Evolutionary conservation across 2,329 filamentous ascomycete genomes (phyloP).

Genomic region (Ambrosiella cleistominuta): DNA sequence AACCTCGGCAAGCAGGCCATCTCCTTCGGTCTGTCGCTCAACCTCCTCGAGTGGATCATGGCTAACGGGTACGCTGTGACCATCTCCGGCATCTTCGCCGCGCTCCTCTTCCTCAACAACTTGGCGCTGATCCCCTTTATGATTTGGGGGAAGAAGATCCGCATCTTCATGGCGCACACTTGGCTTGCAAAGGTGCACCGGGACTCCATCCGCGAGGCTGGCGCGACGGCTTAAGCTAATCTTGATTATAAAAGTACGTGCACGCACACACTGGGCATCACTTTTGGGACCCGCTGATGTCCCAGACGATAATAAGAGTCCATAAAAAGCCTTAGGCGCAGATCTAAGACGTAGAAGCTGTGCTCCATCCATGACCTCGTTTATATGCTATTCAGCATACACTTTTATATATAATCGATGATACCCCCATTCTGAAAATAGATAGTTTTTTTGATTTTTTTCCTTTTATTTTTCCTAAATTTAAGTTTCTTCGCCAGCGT

Average conservation of each 20-base stretch:
- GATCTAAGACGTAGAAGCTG: conserved; percentile 12
- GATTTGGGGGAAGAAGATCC: conserved; percentile 32
- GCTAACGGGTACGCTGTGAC: conserved; percentile 31
- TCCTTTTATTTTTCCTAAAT: not conserved
- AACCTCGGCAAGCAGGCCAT: conserved; percentile 40
- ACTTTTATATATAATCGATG: conserved; percentile 6
- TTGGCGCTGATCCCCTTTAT: conserved; percentile 31
- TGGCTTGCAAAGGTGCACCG: conserved; percentile 31
- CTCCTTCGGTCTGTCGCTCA: conserved; percentile 33
- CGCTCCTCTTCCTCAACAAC: conserved; percentile 32
- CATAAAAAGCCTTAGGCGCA: conserved; percentile 9
- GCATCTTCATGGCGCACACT: conserved; percentile 26
- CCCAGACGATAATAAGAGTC: too few species aligned
- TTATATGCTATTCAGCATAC: conserved; percentile 17
- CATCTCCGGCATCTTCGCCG: conserved; percentile 33
- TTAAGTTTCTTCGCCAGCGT: not conserved
- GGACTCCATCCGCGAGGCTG: conserved; percentile 19
- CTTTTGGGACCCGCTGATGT: too few species aligned
- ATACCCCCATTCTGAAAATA: conserved; percentile 3
- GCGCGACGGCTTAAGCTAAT: conserved; percentile 14
- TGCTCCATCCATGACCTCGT: conserved; percentile 5
- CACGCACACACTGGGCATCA: too few species aligned
- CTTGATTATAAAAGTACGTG: too few species aligned
- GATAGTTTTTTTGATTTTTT: not conserved
- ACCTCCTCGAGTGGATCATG: conserved; percentile 33